Conservation (phyloP, 768 basidiomycete genomes). For the Lactifluus rugatus region DNA sequence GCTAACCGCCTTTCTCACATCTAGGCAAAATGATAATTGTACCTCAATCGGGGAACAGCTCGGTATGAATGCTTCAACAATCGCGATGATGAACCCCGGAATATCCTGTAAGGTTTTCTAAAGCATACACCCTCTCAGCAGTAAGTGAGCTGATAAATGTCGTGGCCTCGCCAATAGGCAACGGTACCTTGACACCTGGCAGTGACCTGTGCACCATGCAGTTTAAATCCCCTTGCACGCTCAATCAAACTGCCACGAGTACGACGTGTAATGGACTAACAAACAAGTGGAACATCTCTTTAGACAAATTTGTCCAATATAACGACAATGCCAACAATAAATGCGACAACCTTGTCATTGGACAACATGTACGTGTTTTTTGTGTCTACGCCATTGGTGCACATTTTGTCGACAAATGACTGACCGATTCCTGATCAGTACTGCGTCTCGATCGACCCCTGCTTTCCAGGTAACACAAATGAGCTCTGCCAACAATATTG, state of each 20-base stretch:
- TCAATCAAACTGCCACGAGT: slow-evolving; percentile 5
- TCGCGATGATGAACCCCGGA: slow-evolving; percentile 4
- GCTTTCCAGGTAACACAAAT: background rate
- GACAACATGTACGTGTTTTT: slow-evolving; percentile 1
- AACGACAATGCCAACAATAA: slow-evolving; percentile 5
- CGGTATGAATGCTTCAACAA: background rate
- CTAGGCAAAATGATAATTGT: background rate
- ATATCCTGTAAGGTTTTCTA: background rate
- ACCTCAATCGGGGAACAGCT: background rate
- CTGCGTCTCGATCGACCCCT: background rate
- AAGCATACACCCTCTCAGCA: background rate
- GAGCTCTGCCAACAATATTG: background rate
- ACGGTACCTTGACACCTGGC: background rate
- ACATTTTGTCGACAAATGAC: background rate
- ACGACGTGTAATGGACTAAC: background rate
- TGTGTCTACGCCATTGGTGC: background rate
- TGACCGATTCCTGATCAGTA: slow-evolving; percentile 1
- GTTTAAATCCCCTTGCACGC: slow-evolving; percentile 3
- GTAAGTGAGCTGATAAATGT: background rate
- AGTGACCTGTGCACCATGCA: background rate
- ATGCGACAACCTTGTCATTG: slow-evolving; percentile 5
- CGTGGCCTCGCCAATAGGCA: background rate
- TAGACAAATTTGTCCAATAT: background rate
- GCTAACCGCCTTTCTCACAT: background rate
- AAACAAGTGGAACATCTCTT: background rate